These are phyloP conservation scores for Juglanconis juglandina DNA, from an alignment of 2,329 filamentous ascomycete genomes.

Conservation along the genomic window DNA sequence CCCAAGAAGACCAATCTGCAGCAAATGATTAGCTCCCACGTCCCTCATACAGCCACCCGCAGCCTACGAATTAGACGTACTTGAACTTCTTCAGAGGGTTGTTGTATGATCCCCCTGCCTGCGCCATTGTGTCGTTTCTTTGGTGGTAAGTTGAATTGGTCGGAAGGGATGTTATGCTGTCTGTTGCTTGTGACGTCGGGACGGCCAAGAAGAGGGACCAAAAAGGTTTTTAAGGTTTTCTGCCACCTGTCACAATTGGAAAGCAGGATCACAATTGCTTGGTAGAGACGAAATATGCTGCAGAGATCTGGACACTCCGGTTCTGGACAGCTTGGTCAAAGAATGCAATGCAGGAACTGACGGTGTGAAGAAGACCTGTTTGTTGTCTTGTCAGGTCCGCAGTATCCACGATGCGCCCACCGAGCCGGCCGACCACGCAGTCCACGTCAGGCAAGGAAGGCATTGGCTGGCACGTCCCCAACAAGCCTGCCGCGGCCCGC, in stretches of 20 bases:
- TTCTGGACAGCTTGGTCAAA: conserved; percentile 5
- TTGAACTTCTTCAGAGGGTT: conserved; percentile 99
- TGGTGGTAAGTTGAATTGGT: conserved; percentile 17
- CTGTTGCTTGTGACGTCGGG: not conserved
- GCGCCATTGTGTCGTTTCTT: conserved; percentile 65
- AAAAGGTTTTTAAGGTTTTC: not conserved
- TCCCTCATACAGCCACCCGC: not conserved
- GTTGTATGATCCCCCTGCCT: conserved; percentile 83
- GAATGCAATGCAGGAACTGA: not conserved
- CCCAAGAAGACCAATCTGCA: conserved; percentile 89
- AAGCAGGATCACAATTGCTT: not conserved
- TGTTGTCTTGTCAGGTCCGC: conserved; percentile 6
- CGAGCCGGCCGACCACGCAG: too few species aligned
- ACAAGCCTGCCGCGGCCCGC: not conserved
- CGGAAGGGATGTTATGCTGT: not conserved
- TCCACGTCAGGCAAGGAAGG: not conserved
- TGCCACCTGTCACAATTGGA: not conserved
- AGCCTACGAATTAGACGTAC: conserved; percentile 44
- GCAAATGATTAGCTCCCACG: conserved; percentile 12
- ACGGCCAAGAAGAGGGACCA: not conserved
- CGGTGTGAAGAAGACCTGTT: not conserved
- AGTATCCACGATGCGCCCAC: conserved; percentile 3
- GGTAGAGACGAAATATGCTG: not conserved
- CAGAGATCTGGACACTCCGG: not conserved
- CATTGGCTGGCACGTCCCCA: conserved; percentile 12